Conservation (phyloP, 2,329 filamentous ascomycete species). For the Diaporthe sp. region DNA sequence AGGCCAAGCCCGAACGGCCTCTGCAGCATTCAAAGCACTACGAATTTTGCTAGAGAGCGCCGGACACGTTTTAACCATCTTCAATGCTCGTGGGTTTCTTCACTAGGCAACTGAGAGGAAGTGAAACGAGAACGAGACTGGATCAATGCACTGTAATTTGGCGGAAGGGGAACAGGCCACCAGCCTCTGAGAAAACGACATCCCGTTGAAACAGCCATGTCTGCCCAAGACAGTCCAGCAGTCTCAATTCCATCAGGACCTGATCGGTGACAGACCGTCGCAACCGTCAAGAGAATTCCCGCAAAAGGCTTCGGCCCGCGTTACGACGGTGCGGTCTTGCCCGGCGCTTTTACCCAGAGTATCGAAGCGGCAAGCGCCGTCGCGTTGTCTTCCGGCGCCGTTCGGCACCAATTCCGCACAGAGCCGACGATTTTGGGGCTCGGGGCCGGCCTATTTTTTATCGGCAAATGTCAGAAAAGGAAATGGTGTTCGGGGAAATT, state of each 20-base stretch:
- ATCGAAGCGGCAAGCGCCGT: slow-evolving; percentile 18
- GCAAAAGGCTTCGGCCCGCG: slow-evolving; percentile 13
- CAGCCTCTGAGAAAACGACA: background rate
- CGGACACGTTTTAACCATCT: background rate
- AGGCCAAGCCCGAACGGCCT: background rate
- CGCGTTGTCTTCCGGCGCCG: slow-evolving; percentile 12
- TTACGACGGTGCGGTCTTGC: background rate
- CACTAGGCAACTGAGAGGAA: background rate
- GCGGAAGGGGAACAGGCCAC: background rate
- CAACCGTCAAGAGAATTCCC: background rate
- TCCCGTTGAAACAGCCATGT: slow-evolving; percentile 4
- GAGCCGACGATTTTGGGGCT: background rate
- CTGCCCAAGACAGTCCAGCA: background rate
- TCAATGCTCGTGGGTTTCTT: background rate
- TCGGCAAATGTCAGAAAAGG: background rate
- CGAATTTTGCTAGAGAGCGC: background rate
- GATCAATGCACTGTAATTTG: background rate
- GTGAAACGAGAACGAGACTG: background rate
- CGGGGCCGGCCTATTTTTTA: background rate
- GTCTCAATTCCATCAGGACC: background rate
- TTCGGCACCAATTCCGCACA: background rate
- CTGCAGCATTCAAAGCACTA: background rate
- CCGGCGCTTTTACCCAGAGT: slow-evolving; percentile 17
- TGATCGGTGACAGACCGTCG: background rate
- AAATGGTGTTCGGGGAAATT: background rate